Conservation (phyloP, 2,329 filamentous ascomycete genomes). For the Hypoxylon sp. region DNA sequence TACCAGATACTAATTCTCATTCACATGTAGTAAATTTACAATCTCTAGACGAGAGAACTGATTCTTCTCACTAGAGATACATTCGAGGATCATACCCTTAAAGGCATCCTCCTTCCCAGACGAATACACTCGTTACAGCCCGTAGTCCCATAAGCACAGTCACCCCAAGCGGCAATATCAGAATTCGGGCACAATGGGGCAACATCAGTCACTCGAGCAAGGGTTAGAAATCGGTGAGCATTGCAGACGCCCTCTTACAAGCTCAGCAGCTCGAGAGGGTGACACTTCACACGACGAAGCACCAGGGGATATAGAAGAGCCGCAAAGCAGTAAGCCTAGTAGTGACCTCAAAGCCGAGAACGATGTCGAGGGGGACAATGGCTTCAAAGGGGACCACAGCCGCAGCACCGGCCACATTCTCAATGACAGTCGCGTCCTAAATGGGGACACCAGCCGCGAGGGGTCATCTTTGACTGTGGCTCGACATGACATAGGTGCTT, state of each 20-base stretch:
- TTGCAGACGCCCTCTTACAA: neutral
- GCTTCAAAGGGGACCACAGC: neutral
- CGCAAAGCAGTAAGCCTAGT: no score
- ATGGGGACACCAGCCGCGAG: neutral
- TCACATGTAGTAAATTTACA: no score
- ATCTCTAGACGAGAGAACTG: no score
- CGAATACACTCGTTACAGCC: neutral
- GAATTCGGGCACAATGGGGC: conserved; percentile 6
- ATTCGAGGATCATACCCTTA: no score
- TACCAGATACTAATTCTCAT: no score
- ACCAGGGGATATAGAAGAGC: no score
- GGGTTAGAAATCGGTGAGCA: neutral
- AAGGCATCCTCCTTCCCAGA: neutral
- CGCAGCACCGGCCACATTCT: neutral
- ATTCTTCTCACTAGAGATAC: no score
- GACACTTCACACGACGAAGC: no score
- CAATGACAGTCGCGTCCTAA: neutral
- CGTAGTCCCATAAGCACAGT: neutral
- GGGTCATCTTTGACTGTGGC: no score
- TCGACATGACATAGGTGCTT: no score
- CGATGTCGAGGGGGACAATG: neutral
- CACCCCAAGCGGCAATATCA: neutral
- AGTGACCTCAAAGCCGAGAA: neutral
- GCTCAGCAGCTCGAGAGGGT: neutral
- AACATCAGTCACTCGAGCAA: conserved; percentile 5